Evolutionary conservation across 2,329 filamentous ascomycete species (phyloP).

Genomic region (Aureobasidium uvarum): DNA sequence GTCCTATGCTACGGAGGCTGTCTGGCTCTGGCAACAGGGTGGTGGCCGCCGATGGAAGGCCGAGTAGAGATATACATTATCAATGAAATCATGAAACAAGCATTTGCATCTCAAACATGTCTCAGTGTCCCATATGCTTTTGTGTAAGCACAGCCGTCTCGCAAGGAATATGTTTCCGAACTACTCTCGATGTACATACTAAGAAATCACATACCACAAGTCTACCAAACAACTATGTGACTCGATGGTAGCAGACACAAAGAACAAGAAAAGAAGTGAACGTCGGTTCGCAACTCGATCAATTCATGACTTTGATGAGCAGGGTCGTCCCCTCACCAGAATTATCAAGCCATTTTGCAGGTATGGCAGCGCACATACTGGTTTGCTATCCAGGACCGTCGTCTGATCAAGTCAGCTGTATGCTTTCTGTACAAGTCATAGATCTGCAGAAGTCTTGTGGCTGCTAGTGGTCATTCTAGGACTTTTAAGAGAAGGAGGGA

Average conservation of each 20-base stretch:
- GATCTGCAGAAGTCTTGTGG: too few relatives aligned
- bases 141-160: neutral
- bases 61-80: conserved; percentile 34
- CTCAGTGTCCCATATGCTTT: neutral
- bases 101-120: neutral
- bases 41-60: conserved; percentile 60
- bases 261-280: neutral
- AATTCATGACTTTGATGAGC: neutral
- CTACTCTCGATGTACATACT: neutral
- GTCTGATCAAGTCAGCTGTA: too few relatives aligned
- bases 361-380: neutral
- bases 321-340: neutral
- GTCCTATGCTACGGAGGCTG: conserved; percentile 81
- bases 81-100: conserved; percentile 12
- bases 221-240: neutral
- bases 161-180: neutral
- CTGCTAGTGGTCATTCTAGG: too few relatives aligned
- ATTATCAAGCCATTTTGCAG: neutral
- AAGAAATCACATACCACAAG: neutral
- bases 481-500: too few relatives aligned
- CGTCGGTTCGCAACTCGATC: neutral
- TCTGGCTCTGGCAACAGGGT: conserved; percentile 83
- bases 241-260: neutral
- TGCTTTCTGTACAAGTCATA: too few relatives aligned
- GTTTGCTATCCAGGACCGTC: neutral